Conservation (phyloP, 495 filamentous ascomycete species). For the Cryomyces antarcticus region DNA sequence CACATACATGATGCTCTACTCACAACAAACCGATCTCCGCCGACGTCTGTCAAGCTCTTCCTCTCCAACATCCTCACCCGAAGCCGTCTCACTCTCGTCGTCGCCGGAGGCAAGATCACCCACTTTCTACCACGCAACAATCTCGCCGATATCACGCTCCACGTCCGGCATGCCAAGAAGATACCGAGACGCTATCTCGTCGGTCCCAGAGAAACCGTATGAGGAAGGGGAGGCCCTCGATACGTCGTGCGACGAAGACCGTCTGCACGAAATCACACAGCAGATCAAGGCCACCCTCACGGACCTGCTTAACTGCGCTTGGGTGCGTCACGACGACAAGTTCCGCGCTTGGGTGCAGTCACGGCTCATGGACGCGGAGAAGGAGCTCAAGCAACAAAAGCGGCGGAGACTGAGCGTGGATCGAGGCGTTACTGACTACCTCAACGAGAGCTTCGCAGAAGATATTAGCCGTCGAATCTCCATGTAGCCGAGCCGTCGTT, state of each 20-base stretch:
- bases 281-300: slow-evolving; percentile 44
- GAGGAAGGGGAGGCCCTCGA: slow-evolving; percentile 13
- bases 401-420: slow-evolving; percentile 4
- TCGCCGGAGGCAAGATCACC: slow-evolving; percentile 1
- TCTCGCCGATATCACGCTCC: not conserved
- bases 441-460: too few species aligned
- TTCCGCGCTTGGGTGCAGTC: slow-evolving; percentile 43
- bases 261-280: slow-evolving; percentile 38
- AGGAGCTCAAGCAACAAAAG: slow-evolving; percentile 26
- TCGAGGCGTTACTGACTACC: too few species aligned
- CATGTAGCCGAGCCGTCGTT: too few species aligned
- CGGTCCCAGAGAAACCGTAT: slow-evolving; percentile 2
- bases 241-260: slow-evolving; percentile 28
- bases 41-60: slow-evolving; percentile 10
- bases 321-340: slow-evolving; percentile 29
- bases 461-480: too few species aligned
- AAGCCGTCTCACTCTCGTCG: slow-evolving; percentile 3
- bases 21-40: slow-evolving; percentile 12
- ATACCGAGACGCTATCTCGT: slow-evolving; percentile 4
- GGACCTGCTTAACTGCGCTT: slow-evolving; percentile 42
- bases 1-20: slow-evolving; percentile 8
- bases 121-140: not conserved
- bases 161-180: not conserved
- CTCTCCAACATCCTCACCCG: slow-evolving; percentile 6
- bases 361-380: slow-evolving; percentile 42